Evolutionary conservation across 306 rosid species (phyloP), one percentile per base, ranked within the genome.

Genomic region (Cyclanthera cordifolia): DNA sequence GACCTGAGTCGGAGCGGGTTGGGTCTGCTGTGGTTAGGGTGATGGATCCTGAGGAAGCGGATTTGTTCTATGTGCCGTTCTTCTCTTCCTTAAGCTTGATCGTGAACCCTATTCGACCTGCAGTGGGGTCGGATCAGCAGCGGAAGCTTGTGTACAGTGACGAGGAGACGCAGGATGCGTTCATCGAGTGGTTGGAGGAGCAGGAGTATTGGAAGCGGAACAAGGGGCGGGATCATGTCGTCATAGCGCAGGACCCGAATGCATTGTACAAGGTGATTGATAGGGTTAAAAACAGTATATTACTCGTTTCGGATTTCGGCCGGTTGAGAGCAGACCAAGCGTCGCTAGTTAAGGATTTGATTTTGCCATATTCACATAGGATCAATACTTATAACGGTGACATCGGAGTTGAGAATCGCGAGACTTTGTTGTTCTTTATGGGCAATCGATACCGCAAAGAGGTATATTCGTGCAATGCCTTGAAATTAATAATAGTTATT

Each of bases 371-470:
- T 54, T 86, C 99, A 16, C 96, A 93, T 58, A 82, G 99, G 10
- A 85, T 93, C 59, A 86, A 43, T 43, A 64, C 70, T 12, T 90
- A 82, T 54, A 69, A 20, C 0, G 99, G 99, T 34, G 86, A 69
- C 4, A 69, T 86, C 0, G 78, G 86, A 12, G 53, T 87, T 25
- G 81, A 65, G 12, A 70, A 79, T 19, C 96, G 99, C 63, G 69
- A 63, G 6, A 86, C 94, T 0, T 77, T 90, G 85, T 41, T 61
- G 69, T 93, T 93, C 80, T 93, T 93, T 74, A 93, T 93, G 99
- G 99, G 99, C 49, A 85, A 85, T 72, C 87, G 99, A 12, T 90
- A 74, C 67, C 96, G 99, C 34, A 93, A 93, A 78, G 95, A 93
- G 95, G 99, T 93, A 78, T 64, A 17, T 41, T 23, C 13, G 3